A percentile compares a stretch with the other conserved stretches of the same genome.
Evolutionary conservation across 2,329 filamentous ascomycete genomes (phyloP).

Genomic region (Trichoderma afroharzianum): DNA sequence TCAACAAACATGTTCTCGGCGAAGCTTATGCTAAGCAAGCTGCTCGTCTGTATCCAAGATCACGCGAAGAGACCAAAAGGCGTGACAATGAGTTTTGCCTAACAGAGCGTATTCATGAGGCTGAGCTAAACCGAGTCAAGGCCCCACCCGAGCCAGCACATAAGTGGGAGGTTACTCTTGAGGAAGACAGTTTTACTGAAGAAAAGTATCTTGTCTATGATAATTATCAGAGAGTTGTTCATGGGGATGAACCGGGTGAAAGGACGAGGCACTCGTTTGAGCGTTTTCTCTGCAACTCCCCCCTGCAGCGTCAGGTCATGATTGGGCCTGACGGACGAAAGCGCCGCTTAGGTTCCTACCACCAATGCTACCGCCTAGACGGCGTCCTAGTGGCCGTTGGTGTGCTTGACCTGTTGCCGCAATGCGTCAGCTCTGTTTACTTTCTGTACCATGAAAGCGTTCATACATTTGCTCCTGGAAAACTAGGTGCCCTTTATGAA

Average conservation of each 20-base stretch:
- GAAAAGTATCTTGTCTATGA: constrained; percentile 72
- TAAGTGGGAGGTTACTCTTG: constrained; percentile 64
- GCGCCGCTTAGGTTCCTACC: constrained; percentile 65
- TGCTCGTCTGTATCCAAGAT: constrained; percentile 61
- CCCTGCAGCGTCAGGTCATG: constrained; percentile 49
- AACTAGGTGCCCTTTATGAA: constrained; percentile 71
- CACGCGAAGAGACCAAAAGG: constrained; percentile 61
- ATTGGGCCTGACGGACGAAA: constrained; percentile 47
- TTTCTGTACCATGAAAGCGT: constrained; percentile 78
- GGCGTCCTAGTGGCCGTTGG: constrained; percentile 71
- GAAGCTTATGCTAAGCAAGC: constrained; percentile 63
- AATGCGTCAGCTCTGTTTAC: constrained; percentile 78
- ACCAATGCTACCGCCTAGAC: constrained; percentile 78
- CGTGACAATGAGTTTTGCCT: constrained; percentile 67
- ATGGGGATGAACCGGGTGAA: constrained; percentile 59
- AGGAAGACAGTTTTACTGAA: constrained; percentile 65
- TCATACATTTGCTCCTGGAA: constrained; percentile 66
- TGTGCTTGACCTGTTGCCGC: constrained; percentile 71
- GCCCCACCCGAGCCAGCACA: constrained; percentile 63
- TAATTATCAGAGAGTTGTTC: constrained; percentile 72
- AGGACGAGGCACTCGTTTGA: constrained; percentile 62
- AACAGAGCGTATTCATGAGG: constrained; percentile 63
- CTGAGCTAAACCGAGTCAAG: constrained; percentile 54
- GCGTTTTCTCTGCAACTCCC: constrained; percentile 71
- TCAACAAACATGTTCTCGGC: constrained; percentile 68